Evolutionary conservation across 169 alveolate genomes (phyloP), one percentile per base, ranked within the genome.

Genomic region (Cryptosporidium ubiquitum): DNA sequence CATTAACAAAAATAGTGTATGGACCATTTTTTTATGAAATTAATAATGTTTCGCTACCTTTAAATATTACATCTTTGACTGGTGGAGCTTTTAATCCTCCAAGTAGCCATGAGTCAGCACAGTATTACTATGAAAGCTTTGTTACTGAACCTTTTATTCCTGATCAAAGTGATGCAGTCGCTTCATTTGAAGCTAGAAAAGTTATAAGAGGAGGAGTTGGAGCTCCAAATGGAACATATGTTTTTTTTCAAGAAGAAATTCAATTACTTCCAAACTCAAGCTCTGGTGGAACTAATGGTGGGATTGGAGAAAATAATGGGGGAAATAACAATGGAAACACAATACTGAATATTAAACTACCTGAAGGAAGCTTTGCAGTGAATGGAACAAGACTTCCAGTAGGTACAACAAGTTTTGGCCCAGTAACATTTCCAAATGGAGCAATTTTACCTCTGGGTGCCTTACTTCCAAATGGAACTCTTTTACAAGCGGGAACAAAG

Each of bases 381-480:
- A 79, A 79, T 64, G 89, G 89, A 58, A 79, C 89, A 40, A 57
- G 75, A 26, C 61, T 79, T 12, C 89, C 89, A 12, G 89, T 79
- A 5, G 89, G 89, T 23, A 79, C 89, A 37, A 79, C 89, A 39
- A 64, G 79, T 61, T 79, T 79, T 79, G 89, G 89, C 4, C 89
- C 89, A n/a, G 89, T 79, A 40, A 79, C 89, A 9, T 79, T 79
- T 18, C 89, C 89, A 44, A 79, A 79, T 57, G 89, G 89, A 12
- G 89, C 89, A 37, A 79, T 79, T n/a, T 47, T 79, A n/a, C 89
- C 89, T 2, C 61, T 79, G 31, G 89, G 89, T 5, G 89, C 89
- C 10, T 64, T 64, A 33, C 74, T 79, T 12, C 89, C 89, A 9
- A 79, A 79, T 33, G 89, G 89, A 35, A 79, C 89, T n/a, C 64